Evolutionary conservation across 768 basidiomycete genomes (phyloP), one percentile per base, ranked within the genome.

Genomic region (Lactifluus subvellereus): DNA sequence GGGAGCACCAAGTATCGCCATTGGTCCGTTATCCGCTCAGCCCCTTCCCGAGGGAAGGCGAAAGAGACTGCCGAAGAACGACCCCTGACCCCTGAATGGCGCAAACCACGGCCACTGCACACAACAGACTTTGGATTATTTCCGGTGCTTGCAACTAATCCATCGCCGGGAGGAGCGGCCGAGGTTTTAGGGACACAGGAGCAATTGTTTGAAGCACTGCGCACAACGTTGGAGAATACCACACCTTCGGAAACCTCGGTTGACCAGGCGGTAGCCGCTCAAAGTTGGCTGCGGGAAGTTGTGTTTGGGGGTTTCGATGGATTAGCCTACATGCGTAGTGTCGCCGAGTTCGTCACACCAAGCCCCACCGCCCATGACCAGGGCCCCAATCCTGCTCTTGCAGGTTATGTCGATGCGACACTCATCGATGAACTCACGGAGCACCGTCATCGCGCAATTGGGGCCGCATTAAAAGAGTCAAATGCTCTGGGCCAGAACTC

Each of bases 251-350:
- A 40, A 37, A 62, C 62, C 13, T 35, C 47, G 13, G 47, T 6
- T 14, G 8, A 51, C 54, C 20, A 75, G 54, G 83, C 81, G 13
- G 71, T 72, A n/a, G 78, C 80, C 27, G 87, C 81, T 2, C 86
- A 89, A 73, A 79, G 78, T n/a, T 89, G 86, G 68, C 51, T 91
- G 18, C 74, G 80, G 20, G 87, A 90, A 69, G 70, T 89, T n/a
- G 88, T 91, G 0, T 91, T 91, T 69, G 89, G 90, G 0, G 89
- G 90, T 51, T 78, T 84, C 0, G 88, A 89, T 60, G 89, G 90
- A 1, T 73, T 84, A 32, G 89, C 89, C 6, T 91, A 91, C 71
- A 80, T 86, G 57, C 78, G 86, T 63, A 91, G 90, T 70, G 68
- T 92, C 59, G 89, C 88, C 30, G 86, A 88, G 72, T 92, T 91